These are phyloP conservation scores for Hypericum perforatum DNA, from an alignment of 345 rosid species.

Conservation along the genomic window DNA sequence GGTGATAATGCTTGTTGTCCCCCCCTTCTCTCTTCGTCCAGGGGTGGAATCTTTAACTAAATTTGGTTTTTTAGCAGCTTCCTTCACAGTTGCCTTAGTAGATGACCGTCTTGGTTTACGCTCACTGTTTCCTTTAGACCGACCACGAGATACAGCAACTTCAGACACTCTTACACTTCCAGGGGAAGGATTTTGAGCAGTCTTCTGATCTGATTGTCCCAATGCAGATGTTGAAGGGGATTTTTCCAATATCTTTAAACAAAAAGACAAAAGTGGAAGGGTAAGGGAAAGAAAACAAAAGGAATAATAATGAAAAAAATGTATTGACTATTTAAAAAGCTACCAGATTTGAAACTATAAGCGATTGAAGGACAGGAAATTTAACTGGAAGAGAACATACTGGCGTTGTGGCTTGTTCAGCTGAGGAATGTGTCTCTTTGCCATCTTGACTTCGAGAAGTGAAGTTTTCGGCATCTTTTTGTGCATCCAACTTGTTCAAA, in stretches of 20 bases:
- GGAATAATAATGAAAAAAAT: background rate
- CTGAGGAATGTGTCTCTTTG: conserved; percentile 29
- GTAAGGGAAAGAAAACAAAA: background rate
- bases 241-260: conserved; percentile 40
- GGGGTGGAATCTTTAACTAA: conserved; percentile 32
- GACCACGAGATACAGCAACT: conserved; percentile 20
- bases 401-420: conserved; percentile 21
- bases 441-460: conserved; percentile 21
- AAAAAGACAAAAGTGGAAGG: conserved; percentile 9
- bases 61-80: conserved; percentile 45
- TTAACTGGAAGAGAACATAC: too few relatives aligned
- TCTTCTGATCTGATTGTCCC: conserved; percentile 34
- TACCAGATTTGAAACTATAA: too few relatives aligned
- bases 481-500: conserved; percentile 28
- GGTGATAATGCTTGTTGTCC: conserved; percentile 30
- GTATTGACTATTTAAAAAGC: too few relatives aligned
- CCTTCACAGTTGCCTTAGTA: conserved; percentile 49
- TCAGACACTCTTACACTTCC: conserved; percentile 35
- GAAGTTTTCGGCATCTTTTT: conserved; percentile 40
- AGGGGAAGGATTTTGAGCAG: conserved; percentile 22
- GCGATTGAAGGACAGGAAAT: too few relatives aligned
- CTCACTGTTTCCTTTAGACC: conserved; percentile 48
- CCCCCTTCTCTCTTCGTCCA: conserved; percentile 25
- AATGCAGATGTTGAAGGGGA: conserved; percentile 43
- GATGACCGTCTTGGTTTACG: conserved; percentile 66